Percentiles rank a stretch among this genome's conserved stretches.
phyloP scores from a whole-genome alignment of 2,329 filamentous ascomycete genomes.

The Trichoderma sp. region DNA sequence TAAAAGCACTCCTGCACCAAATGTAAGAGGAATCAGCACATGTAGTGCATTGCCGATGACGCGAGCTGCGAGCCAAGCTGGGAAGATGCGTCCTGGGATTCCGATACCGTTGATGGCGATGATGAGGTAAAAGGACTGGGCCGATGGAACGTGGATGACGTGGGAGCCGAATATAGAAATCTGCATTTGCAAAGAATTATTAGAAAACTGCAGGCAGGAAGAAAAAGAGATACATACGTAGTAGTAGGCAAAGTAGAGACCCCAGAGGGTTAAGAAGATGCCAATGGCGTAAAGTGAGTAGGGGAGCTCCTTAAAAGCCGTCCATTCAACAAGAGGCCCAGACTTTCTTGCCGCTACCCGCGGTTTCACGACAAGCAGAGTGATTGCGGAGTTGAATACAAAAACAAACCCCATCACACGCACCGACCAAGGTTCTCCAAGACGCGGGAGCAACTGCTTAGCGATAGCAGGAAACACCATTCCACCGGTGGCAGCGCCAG shows the following conservation, averaged over 20 bases:
- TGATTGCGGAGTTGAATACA: neutral
- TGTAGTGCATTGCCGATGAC: neutral
- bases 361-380: neutral
- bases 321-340: neutral
- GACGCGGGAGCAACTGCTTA: slow-evolving; percentile 31
- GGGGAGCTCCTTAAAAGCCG: neutral
- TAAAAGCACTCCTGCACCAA: neutral
- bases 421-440: slow-evolving; percentile 34
- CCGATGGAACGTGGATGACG: neutral
- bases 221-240: neutral
- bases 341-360: neutral
- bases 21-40: neutral
- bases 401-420: neutral
- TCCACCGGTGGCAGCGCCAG: slow-evolving; percentile 61
- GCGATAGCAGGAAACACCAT: slow-evolving; percentile 54
- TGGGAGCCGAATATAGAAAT: neutral
- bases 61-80: neutral
- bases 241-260: neutral
- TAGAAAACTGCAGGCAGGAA: fast-evolving
- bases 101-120: neutral
- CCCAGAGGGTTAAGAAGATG: neutral
- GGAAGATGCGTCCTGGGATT: neutral
- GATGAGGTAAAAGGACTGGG: neutral
- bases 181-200: neutral
- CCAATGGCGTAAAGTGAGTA: neutral